Base-by-base conservation (phyloP, 192 early-diverging fungal genomes). In the Coemansia sp. region DNA sequence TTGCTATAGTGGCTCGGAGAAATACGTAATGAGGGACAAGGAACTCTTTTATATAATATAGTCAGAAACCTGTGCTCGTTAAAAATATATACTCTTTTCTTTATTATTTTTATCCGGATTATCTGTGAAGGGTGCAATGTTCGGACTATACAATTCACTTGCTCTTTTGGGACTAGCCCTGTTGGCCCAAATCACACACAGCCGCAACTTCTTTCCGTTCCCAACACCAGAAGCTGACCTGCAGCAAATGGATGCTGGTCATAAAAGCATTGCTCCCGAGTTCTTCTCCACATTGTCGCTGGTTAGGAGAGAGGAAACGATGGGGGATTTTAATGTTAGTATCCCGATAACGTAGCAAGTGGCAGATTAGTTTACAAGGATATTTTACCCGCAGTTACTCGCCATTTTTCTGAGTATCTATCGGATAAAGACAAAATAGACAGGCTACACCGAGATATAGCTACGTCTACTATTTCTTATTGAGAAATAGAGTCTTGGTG, bases 261-360 rank as follows among this genome's bases (percentile, higher is more conserved):
- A 53, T 21, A 26, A 38, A 9, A 26, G n/a, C 22, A 22, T 54
- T 25, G 26, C 54, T 0, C 14, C 38, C 4, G 17, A 21, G 17
- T n/a, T 51, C 11, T 5, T 14, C 17, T 15, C 2, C 9, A 48
- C 21, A 7, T 52, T 60, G 12, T 48, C 34, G 21, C 38, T 68
- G n/a, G 58, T 47, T 8, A 65, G 58, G 25, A 56, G 47, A 36
- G 66, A 65, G 19, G 28, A 40, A 10, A 60, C 26, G 7, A 56
- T 52, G 8, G 72, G 72, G 15, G 72, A 74, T 15, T 74, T 74
- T 61, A 74, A 74, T 26, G 72, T 74, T 46, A 74, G 66, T 23
- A 74, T 74, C 15, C 72, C 72, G 3, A 63, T 74, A 17, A 58
- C 28, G 28, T 73, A 65, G 40, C 2, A 8, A 28, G 15, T 8